Evolutionary conservation across 2,329 filamentous ascomycete genomes (phyloP), one percentile per base, ranked within the genome.

Genomic region (Elsinoe fawcettii): DNA sequence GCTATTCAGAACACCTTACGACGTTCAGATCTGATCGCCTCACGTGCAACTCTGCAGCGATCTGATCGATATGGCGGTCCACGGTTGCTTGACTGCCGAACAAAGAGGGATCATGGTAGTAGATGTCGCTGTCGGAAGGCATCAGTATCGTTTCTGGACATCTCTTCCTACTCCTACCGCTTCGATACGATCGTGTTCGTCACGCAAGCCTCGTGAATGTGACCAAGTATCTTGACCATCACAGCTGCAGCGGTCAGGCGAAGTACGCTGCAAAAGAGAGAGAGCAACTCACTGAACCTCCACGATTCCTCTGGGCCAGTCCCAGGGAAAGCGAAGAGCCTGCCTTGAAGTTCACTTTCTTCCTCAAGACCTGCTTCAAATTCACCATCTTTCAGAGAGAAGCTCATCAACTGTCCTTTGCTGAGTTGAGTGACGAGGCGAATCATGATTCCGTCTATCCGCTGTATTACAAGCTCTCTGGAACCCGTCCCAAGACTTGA

Each of bases 91-190:
- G 89, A 51, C 76, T 83, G 18, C 78, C 76, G 65, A 93, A 95
- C 0, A 95, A 73, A 8, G 83, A 78, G 3, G 85, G 82, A 62
- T 90, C 80, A 63, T 88, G 83, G 66, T 95, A 95, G 69, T 85
- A 95, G 3, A 95, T 83, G 65, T 88, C 87, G 60, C 88, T 92
- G 60, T n/a, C 3, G 37, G n/a, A 1, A 27, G 44, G 55, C 8
- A 51, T 41, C 14, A 20, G 5, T 9, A 23, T 12, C 14, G 16
- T 16, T 27, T 2, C 22, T 12, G 5, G 27, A 22, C 46, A 9
- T 51, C 22, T 46, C 25, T 51, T 37, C 14, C 5, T 4, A n/a
- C 34, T 3, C 44, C n/a, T 22, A 58, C 43, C 43, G 36, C 37
- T 58, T 49, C n/a, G 20, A 55, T 3, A 55, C 32, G 14, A 22